Evolutionary conservation across 1,284 basidiomycete species (phyloP).

Genomic region (Ganoderma meredithae): DNA sequence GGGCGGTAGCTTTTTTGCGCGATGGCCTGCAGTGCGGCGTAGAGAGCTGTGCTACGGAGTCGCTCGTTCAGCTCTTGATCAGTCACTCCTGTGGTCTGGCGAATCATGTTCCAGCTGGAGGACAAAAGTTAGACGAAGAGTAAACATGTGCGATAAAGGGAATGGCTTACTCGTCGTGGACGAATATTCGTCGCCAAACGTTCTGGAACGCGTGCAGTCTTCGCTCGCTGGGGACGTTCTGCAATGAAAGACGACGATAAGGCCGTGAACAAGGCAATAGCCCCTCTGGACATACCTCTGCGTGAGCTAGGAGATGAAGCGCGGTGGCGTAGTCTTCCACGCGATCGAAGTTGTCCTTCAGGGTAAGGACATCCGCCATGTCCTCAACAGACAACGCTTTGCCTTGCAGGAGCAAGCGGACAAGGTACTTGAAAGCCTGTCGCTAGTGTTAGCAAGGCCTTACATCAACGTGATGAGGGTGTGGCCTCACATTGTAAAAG

Average conservation of each 20-base stretch:
- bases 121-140: not conserved
- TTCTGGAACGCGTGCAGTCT: conserved; percentile 72
- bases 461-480: not conserved
- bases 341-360: conserved; percentile 68
- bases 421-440: conserved; percentile 71
- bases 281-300: conserved; percentile 50
- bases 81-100: conserved; percentile 70
- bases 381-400: conserved; percentile 75
- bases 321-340: conserved; percentile 72
- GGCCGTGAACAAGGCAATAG: not conserved
- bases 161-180: conserved; percentile 84
- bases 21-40: conserved; percentile 60
- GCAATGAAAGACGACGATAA: conserved; percentile 5
- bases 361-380: conserved; percentile 70
- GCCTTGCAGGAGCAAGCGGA: conserved; percentile 72
- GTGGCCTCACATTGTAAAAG: conserved; percentile 51
- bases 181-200: conserved; percentile 88
- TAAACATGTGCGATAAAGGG: no score
- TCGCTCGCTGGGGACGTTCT: conserved; percentile 77
- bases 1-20: conserved; percentile 52
- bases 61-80: conserved; percentile 75
- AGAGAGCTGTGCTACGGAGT: conserved; percentile 75
- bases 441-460: not conserved
- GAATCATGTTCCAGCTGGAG: conserved; percentile 74
- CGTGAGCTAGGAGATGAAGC: conserved; percentile 64